Percentiles rank a stretch among this genome's conserved stretches.
phyloP scores from a whole-genome alignment of 2,329 filamentous ascomycete genomes.

The Pestalotiopsis fici region DNA sequence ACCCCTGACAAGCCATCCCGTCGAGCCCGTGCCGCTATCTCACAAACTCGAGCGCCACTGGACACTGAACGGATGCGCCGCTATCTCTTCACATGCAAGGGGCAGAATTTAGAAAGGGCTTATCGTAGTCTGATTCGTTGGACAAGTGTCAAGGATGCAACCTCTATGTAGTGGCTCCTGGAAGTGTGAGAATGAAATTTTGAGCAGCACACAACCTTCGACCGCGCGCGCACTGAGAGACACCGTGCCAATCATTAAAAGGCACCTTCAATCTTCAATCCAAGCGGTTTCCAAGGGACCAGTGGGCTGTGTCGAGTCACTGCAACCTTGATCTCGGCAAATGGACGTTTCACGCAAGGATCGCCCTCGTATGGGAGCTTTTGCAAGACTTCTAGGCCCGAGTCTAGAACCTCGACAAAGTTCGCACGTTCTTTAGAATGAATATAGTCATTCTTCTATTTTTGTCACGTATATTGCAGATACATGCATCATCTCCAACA shows the following conservation, averaged over 20 bases:
- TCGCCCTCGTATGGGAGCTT: slow-evolving; percentile 1
- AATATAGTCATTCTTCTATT: not conserved
- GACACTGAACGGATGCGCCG: not conserved
- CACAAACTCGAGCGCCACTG: not conserved
- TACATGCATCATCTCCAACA: not conserved
- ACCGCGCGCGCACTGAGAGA: not conserved
- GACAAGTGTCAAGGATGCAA: not conserved
- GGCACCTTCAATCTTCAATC: not conserved
- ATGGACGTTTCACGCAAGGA: not conserved
- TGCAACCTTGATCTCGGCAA: slow-evolving; percentile 3
- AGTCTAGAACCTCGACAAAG: not conserved
- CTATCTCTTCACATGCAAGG: slow-evolving; percentile 4
- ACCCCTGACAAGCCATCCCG: slow-evolving; percentile 4
- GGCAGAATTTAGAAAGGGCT: not conserved
- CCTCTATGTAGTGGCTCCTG: not conserved
- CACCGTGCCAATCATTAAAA: not conserved
- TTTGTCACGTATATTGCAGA: not conserved
- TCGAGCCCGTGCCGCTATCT: not conserved
- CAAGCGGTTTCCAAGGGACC: not conserved
- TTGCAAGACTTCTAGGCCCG: not conserved
- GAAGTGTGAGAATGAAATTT: not conserved
- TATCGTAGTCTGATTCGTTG: not conserved
- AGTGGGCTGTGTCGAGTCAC: not conserved
- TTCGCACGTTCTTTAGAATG: not conserved
- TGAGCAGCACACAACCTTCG: not conserved